Base-by-base conservation (phyloP, 2,329 filamentous ascomycete species). In the Fusarium sp. region DNA sequence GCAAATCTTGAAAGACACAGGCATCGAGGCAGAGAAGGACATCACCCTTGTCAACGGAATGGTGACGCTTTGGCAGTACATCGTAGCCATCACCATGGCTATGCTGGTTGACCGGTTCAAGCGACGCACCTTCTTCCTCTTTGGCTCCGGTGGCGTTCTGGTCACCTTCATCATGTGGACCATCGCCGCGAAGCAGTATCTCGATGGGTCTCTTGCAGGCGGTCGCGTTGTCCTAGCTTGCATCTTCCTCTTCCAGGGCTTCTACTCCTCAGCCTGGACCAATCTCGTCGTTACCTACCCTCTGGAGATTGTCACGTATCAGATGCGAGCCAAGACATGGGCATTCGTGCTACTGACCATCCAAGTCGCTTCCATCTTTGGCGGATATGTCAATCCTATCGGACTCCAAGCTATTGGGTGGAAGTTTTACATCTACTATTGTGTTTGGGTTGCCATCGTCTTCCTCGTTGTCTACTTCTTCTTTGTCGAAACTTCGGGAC, bases 191-290 rank as follows among this genome's bases (percentile, higher is more conserved):
- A 81, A 84, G 65, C 79, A 82, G 35, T 85, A 83, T 42, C 78
- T 82, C 0, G 81, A 84, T 5, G 75, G 75, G 5, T 83, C 80
- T 5, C 22, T 82, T 0, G 76, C 77, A 0, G 81, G 77, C 0
- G 83, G 82, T 0, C 79, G 81, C 1, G 73, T 83, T 1, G 84
- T 85, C 0, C 71, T 86, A 5, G 83, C 82, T 1, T 85, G 82
- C 64, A 84, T 86, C 65, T 86, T 86, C 68, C 61, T 85, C 36
- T 85, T 84, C 73, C 81, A 84, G 29, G 80, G 77, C 0, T 84
- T 85, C 38, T 86, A 86, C 62, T 84, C 82, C 0, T 80, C 85
- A 36, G 84, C 82, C 1, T 86, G 84, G 85, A 85, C 83, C 0
- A 84, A 84, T 9, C 50, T 86, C 50, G 80, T 85, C 3, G 84